Evolutionary conservation across 768 basidiomycete species (phyloP), one percentile per base, ranked within the genome.

Genomic region (Sarcodon aspratus): DNA sequence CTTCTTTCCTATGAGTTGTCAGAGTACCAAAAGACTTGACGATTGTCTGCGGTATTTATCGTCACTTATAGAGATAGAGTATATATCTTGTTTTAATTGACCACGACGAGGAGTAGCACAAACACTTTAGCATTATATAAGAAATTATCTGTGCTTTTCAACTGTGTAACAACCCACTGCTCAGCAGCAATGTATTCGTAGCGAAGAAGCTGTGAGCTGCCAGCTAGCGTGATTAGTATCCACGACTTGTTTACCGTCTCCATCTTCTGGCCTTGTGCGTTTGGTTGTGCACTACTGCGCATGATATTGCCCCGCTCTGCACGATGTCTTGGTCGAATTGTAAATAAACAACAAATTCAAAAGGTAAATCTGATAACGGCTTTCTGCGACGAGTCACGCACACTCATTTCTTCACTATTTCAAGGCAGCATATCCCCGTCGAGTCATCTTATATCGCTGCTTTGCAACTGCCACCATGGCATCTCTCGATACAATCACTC

Each of bases 401-500:
- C 48, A 12, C 34, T 46, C 36, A n/a, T 48, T 4, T 27, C 13
- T 33, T 12, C 3, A 8, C 27, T 34, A 17, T 21, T 44, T 31
- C 9, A 33, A 27, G 21, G 21, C 21, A 27, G 21, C 21, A 27
- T 27, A 27, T 27, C 40, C 33, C 48, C 50, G 53, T 50, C 59
- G 46, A 56, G 58, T 53, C 44, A 43, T 51, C 43, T 46, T 47
- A 48, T 43, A 44, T 44, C 6, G 36, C 36, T 15, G 21, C 50
- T 13, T 36, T 42, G 35, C 51, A 42, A 42, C 40, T 13, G 51
- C 58, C 52, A 54, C 57, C 46, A 71, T 71, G 70, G 51, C 64
- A 45, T 56, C 67, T 44, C 54, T 66, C 18, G 65, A 72, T 18
- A 43, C 58, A 32, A 45, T 64, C 52, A 54, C 58, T 1, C 56